phyloP scores from a whole-genome alignment of 2,329 filamentous ascomycete species.

The Nothophaeocryptopus gaeumannii region DNA sequence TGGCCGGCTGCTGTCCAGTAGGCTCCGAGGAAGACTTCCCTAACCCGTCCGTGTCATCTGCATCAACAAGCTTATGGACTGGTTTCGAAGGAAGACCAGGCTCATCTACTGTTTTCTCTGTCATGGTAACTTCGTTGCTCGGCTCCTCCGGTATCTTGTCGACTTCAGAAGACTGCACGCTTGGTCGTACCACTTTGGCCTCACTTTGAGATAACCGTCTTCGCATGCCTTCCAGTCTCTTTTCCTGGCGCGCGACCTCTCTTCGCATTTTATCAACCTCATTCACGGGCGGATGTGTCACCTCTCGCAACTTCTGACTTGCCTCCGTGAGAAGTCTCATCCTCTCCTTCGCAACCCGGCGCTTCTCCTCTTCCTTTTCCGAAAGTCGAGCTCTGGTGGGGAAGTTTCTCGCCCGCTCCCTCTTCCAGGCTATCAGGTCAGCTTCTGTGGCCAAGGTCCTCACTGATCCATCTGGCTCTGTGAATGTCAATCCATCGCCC shows the following conservation, averaged over 20 bases:
- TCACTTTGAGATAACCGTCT: too few relatives aligned
- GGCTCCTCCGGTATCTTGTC: too few relatives aligned
- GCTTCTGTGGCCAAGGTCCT: slow-evolving; percentile 54
- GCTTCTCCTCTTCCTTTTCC: slow-evolving; percentile 45
- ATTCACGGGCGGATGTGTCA: too few relatives aligned
- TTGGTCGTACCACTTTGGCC: too few relatives aligned
- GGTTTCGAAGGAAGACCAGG: not conserved
- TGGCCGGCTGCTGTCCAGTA: too few relatives aligned
- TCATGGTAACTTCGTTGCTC: too few relatives aligned
- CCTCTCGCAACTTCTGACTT: slow-evolving; percentile 7
- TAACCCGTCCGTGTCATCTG: too few relatives aligned
- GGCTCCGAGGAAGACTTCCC: too few relatives aligned
- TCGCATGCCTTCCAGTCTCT: not conserved
- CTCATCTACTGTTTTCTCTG: too few relatives aligned
- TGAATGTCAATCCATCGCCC: slow-evolving; percentile 40
- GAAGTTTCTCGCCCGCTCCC: slow-evolving; percentile 74
- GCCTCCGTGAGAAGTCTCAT: slow-evolving; percentile 34
- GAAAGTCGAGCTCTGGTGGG: slow-evolving; percentile 72
- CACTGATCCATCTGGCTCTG: slow-evolving; percentile 55
- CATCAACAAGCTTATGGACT: slow-evolving; percentile 1
- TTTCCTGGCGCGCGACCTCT: not conserved
- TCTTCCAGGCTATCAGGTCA: slow-evolving; percentile 77
- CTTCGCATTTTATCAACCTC: too few relatives aligned
- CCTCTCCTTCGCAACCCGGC: slow-evolving; percentile 32
- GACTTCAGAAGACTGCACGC: slow-evolving; percentile 7